Evolutionary conservation across 2,329 filamentous ascomycete species (phyloP).

Genomic region (Alternaria sp.): DNA sequence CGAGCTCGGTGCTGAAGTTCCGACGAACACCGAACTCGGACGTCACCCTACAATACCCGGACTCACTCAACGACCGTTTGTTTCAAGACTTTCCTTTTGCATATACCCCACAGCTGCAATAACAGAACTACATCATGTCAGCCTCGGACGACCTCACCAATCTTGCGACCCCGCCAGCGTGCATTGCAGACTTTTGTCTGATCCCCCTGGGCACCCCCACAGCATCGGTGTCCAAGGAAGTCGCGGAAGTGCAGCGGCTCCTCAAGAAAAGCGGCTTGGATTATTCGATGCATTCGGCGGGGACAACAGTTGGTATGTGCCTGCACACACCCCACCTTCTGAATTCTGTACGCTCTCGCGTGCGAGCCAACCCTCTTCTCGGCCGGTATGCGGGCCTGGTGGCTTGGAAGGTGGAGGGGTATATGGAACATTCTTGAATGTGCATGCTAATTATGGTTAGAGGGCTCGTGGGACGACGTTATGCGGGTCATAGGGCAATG

Average conservation of each 20-base stretch:
- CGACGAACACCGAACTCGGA: neutral
- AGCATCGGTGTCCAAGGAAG: constrained; percentile 65
- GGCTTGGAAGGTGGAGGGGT: constrained; percentile 11
- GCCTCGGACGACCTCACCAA: constrained; percentile 26
- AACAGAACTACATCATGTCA: constrained; percentile 22
- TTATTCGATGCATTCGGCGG: constrained; percentile 91
- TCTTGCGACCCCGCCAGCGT: constrained; percentile 69
- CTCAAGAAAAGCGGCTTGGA: constrained; percentile 80
- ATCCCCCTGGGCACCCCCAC: constrained; percentile 72
- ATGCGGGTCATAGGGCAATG: constrained; percentile 62
- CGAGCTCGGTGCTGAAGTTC: neutral
- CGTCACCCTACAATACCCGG: neutral
- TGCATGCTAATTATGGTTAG: constrained; percentile 54
- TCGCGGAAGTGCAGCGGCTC: constrained; percentile 86
- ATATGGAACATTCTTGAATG: neutral
- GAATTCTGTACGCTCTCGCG: neutral
- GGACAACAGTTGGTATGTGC: constrained; percentile 82
- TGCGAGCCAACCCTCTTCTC: constrained; percentile 6
- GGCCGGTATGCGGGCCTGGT: constrained; percentile 7
- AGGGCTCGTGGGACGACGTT: constrained; percentile 89
- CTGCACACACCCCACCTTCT: neutral
- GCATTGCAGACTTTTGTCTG: constrained; percentile 90
- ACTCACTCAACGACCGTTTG: neutral
- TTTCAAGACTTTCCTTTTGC: neutral
- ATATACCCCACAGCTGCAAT: neutral